Evolutionary conservation across 345 rosid species (phyloP), one percentile per base, ranked within the genome.

Genomic region (Crucihimalaya himalaica): DNA sequence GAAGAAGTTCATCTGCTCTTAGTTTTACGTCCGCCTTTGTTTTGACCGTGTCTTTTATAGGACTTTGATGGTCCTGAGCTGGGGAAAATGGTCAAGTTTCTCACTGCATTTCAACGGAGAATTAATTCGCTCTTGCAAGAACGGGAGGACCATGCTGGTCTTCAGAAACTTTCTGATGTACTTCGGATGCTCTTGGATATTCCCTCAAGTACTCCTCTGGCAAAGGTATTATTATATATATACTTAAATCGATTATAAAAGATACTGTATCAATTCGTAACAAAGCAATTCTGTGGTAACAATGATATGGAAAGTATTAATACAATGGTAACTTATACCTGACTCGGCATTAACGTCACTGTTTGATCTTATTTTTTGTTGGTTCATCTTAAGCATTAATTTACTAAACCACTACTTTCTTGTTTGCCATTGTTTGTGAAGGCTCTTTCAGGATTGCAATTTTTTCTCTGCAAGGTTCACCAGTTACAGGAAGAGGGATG

Each of bases 391-490:
- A 57, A 21, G 42, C 23, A 70, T 20, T 47, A 51, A 23, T 42
- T 18, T 40, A 46, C 48, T 71, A 52, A 66, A 11, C 51, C 66
- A 13, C 51, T 48, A 47, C 34, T 63, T 56, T 73, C 50, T 45
- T 67, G 59, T 55, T 70, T 79, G 76, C 65, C 48, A 55, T 27
- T 54, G 45, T 70, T 8, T 68, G 40, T 80, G 76, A 79, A 94
- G 98, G 88, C 88, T 56, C 86, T 94, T 48, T 83, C 88, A 45
- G 98, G 98, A 70, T 68, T 94, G 84, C 98, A 89, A 72, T 87
- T 89, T 70, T 76, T 94, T 63, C 84, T 88, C 50, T 82, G 84
- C 80, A 81, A 82, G 81, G 81, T 66, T 31, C 82, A 75, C 58
- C 72, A 72, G n/a, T 77, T 92, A 66, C 84, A 77, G 63, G 96